These are phyloP conservation scores for Tetrapyrgos nigripes DNA, from an alignment of 1,284 basidiomycete genomes.

Conservation along the genomic window DNA sequence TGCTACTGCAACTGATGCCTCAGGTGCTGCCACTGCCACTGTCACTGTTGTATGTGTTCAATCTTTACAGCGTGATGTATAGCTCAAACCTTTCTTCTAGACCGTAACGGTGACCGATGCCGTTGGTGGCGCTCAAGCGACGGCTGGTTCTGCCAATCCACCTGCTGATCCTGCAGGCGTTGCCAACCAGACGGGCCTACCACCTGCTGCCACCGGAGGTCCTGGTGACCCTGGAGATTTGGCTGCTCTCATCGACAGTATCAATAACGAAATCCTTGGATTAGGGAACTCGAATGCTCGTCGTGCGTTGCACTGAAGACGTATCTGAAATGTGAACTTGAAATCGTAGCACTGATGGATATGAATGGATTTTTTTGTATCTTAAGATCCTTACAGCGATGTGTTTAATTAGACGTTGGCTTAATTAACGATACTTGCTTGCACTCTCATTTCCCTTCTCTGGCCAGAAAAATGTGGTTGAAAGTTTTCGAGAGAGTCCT, in stretches of 20 bases:
- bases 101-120: constrained; percentile 11
- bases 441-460: no score
- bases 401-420: no score
- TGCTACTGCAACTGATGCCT: not conserved
- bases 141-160: constrained; percentile 24
- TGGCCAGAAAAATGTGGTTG: no score
- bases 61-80: not conserved
- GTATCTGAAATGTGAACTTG: no score
- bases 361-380: no score
- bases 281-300: not conserved
- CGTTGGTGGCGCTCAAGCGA: not conserved
- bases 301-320: not conserved
- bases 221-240: no score
- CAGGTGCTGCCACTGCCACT: not conserved
- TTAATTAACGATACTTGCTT: no score
- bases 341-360: no score
- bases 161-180: constrained; percentile 26
- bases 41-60: constrained; percentile 18
- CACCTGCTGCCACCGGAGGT: not conserved
- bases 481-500: no score
- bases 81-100: not conserved
- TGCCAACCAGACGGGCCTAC: no score
- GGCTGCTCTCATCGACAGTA: not conserved
- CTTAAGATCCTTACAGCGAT: no score
- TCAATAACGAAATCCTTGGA: not conserved